Percentiles rank a stretch among this genome's conserved stretches.
Conservation (phyloP, 2,329 filamentous ascomycete species). For the Coleophoma crateriformis region DNA sequence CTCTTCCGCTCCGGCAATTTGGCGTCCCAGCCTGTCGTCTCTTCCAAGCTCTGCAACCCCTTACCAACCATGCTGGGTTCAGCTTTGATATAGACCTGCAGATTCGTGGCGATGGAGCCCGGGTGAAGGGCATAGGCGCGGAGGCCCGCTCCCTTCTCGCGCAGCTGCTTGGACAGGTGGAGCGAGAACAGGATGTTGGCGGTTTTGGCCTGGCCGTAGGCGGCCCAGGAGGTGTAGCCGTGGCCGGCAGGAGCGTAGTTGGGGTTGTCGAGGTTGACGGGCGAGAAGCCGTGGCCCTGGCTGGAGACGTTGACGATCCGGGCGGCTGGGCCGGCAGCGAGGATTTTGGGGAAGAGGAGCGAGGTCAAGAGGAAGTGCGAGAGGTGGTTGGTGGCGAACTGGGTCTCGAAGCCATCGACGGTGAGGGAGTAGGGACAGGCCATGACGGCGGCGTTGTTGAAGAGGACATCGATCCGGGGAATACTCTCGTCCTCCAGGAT, state of each 20-base stretch:
- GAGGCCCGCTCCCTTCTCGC: neutral
- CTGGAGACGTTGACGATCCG: conserved; percentile 31
- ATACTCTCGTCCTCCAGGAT: conserved; percentile 29
- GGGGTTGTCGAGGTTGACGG: conserved; percentile 27
- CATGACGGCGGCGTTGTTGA: conserved; percentile 37
- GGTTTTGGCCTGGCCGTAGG: conserved; percentile 35
- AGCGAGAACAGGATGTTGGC: conserved; percentile 28
- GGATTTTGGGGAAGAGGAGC: conserved; percentile 13
- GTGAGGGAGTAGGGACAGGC: conserved; percentile 20
- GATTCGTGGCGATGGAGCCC: neutral
- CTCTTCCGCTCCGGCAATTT: neutral
- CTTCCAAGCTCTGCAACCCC: neutral
- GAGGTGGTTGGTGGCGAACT: conserved; percentile 17
- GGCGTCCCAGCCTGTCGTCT: neutral
- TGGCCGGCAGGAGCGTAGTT: conserved; percentile 24
- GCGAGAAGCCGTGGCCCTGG: conserved; percentile 28
- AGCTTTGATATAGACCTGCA: neutral
- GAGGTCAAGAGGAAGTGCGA: conserved; percentile 18
- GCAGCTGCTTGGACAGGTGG: neutral
- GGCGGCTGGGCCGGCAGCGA: conserved; percentile 5
- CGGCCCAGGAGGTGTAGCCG: conserved; percentile 22
- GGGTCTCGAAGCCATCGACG: conserved; percentile 28
- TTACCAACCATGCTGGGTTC: neutral
- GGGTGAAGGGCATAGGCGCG: neutral
- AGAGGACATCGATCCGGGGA: conserved; percentile 30